These are phyloP conservation scores for Grosmannia huntii DNA, from an alignment of 2,329 filamentous ascomycete genomes.

Conservation along the genomic window DNA sequence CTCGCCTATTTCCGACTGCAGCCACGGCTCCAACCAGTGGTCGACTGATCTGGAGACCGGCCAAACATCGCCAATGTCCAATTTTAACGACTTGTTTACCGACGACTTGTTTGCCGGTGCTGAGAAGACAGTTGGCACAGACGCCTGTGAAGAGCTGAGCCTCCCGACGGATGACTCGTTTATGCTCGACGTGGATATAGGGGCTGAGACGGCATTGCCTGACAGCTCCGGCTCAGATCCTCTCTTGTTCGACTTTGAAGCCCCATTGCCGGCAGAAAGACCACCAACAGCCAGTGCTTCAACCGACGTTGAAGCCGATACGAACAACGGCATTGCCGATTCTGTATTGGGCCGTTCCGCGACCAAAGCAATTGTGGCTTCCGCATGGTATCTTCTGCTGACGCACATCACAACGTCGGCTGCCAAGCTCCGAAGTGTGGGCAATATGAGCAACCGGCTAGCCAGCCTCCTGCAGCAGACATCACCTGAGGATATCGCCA, in stretches of 20 bases:
- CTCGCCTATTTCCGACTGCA: constrained; percentile 35
- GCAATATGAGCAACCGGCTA: constrained; percentile 24
- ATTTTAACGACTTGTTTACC: constrained; percentile 21
- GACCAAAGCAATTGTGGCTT: constrained; percentile 24
- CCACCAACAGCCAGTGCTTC: neutral
- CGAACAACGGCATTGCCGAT: neutral
- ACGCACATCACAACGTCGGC: constrained; percentile 32
- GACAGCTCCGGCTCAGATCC: neutral
- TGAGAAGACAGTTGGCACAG: neutral
- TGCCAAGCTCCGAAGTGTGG: constrained; percentile 26
- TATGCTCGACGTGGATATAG: neutral
- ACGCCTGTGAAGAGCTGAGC: neutral
- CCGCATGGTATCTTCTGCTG: constrained; percentile 31
- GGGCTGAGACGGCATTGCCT: neutral
- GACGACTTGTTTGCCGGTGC: constrained; percentile 15
- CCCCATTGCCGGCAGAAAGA: neutral
- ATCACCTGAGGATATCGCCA: constrained; percentile 24
- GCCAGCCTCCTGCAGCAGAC: constrained; percentile 27
- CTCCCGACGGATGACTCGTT: neutral
- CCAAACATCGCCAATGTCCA: constrained; percentile 32
- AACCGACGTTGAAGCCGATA: neutral
- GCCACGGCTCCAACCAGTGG: constrained; percentile 25
- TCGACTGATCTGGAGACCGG: constrained; percentile 27
- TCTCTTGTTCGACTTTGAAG: neutral
- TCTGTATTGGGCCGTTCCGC: neutral